phyloP scores from a whole-genome alignment of 306 rosid species.

The Ceratonia siliqua region DNA sequence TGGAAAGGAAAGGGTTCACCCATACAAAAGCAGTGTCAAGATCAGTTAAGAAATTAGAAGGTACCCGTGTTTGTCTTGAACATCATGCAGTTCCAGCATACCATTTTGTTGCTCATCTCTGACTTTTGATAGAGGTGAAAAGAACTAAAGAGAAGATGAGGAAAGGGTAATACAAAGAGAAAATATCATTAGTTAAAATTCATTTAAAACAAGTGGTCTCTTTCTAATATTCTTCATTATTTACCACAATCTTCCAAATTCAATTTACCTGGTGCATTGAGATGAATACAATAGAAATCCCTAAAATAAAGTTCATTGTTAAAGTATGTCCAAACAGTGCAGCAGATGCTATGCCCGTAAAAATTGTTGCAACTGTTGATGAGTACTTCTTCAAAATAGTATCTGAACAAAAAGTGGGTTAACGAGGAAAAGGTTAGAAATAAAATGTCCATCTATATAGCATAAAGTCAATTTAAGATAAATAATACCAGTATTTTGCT shows the following conservation, averaged over 20 bases:
- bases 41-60: slow-evolving; percentile 31
- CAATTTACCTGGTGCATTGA: slow-evolving; percentile 95
- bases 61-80: slow-evolving; percentile 70
- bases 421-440: slow-evolving; percentile 1
- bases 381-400: slow-evolving; percentile 98
- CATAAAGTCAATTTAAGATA: slow-evolving; percentile 7
- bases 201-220: background rate
- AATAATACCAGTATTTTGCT: slow-evolving; percentile 5
- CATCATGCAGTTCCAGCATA: slow-evolving; percentile 66
- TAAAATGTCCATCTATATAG: slow-evolving; percentile 13
- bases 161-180: slow-evolving; percentile 2
- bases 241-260: slow-evolving; percentile 29
- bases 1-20: too few relatives aligned
- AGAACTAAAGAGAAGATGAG: slow-evolving; percentile 62
- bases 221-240: background rate
- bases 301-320: slow-evolving; percentile 88
- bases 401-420: slow-evolving; percentile 59
- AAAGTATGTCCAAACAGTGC: slow-evolving; percentile 86
- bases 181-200: slow-evolving; percentile 8
- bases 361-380: slow-evolving; percentile 96
- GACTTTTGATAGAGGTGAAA: slow-evolving; percentile 83
- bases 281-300: slow-evolving; percentile 96
- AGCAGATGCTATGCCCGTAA: slow-evolving; percentile 98
- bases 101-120: slow-evolving; percentile 81
- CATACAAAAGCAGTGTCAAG: slow-evolving; percentile 1